A percentile compares a stretch with the other conserved stretches of the same genome.
Evolutionary conservation across 805 yeast genomes (phyloP).

Genomic region (Metschnikowia orientalis): DNA sequence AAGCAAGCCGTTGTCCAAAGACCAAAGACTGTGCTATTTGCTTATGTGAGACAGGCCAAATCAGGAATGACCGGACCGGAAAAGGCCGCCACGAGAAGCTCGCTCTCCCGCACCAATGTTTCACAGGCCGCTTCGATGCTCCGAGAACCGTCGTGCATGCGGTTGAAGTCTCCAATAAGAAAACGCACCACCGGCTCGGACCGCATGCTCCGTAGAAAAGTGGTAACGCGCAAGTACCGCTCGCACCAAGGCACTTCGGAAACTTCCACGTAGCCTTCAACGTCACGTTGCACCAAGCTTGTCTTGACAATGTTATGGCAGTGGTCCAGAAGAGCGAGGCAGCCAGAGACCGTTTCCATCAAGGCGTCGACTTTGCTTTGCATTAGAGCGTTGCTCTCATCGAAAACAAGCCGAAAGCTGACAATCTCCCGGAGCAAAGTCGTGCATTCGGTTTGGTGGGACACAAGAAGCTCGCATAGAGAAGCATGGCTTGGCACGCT

Average conservation of each 20-base stretch:
- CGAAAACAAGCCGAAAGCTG: constrained; percentile 1
- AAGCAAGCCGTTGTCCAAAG: too few relatives aligned
- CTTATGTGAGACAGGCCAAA: too few relatives aligned
- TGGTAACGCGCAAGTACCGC: constrained; percentile 5
- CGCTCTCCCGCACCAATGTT: constrained; percentile 7
- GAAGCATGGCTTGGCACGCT: background rate
- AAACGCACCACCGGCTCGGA: constrained; percentile 8
- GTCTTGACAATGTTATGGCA: constrained; percentile 2
- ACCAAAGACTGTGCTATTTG: too few relatives aligned
- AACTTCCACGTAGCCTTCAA: background rate
- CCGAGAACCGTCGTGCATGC: constrained; percentile 5
- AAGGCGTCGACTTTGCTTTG: constrained; percentile 1
- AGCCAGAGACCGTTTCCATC: constrained; percentile 1
- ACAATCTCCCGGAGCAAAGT: constrained; percentile 6
- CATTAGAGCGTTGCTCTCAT: constrained; percentile 4
- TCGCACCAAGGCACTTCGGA: background rate
- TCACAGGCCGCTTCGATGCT: constrained; percentile 4
- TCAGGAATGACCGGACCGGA: too few relatives aligned
- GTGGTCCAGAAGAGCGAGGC: background rate
- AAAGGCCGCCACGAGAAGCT: too few relatives aligned
- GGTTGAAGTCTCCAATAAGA: constrained; percentile 8
- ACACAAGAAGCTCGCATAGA: constrained; percentile 1
- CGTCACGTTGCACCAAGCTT: background rate
- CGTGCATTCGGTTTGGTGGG: constrained; percentile 1
- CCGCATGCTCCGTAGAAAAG: constrained; percentile 7